Evolutionary conservation across 164 flowering plant species (phyloP), one percentile per base, ranked within the genome.

Genomic region (Platanus orientalis): DNA sequence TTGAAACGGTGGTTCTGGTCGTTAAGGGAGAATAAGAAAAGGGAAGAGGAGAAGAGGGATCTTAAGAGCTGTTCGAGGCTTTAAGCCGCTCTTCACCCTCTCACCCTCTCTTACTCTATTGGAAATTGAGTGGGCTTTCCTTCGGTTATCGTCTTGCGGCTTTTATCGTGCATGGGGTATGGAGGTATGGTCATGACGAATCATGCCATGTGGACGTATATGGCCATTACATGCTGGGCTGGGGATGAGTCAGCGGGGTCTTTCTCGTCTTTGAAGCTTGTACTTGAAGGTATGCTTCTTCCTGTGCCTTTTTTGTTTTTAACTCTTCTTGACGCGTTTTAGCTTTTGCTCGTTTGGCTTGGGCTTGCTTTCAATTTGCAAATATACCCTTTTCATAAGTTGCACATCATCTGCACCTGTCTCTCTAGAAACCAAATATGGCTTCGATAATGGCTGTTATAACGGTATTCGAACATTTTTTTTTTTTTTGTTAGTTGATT

Each of bases 101-200:
- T 34, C 45, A 36, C 21, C 50, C 58, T 26, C 62, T 62, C 20
- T 36, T 2, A 27, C 7, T 32, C 7, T 45, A 28, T 49, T 59
- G 27, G 21, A 67, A 50, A 5, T 56, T 48, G 62, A 39, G 72
- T 52, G 74, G 79, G 73, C 74, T 83, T 85, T 81, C 76, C 48
- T 70, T 45, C 58, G n/a, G 76, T 55, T 58, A 80, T 79, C 67
- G 79, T 81, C 63, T 54, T 34, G 10, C 61, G 65, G 80, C 71
- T 81, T 83, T 79, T 79, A 81, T 75, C 79, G 76, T 79, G 77
- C 60, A 70, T n/a, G n/a, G n/a, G n/a, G n/a, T n/a, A n/a, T 60
- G 66, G n/a, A n/a, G 61, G 63, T n/a, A n/a, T n/a, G n/a, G n/a
- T n/a, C n/a, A n/a, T n/a, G n/a, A n/a, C n/a, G n/a, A n/a, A n/a